A percentile compares a stretch with the other conserved stretches of the same genome.
Evolutionary conservation across 352 stramenopile genomes (phyloP).

Genomic region (Aphanomyces astaci): DNA sequence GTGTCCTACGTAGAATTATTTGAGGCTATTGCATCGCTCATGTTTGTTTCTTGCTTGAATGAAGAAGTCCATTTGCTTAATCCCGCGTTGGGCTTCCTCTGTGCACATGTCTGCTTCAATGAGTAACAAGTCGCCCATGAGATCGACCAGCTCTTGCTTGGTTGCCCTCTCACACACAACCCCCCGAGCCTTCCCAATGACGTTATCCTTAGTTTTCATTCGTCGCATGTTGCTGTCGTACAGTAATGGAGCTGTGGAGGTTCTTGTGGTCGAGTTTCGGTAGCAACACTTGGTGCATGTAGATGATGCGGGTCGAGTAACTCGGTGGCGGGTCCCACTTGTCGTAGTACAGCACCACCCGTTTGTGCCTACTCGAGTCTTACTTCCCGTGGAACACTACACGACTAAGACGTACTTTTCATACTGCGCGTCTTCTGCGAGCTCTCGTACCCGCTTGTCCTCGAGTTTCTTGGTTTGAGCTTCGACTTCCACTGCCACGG

Average conservation of each 20-base stretch:
- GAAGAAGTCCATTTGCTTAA: conserved; percentile 38
- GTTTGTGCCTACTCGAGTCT: conserved; percentile 36
- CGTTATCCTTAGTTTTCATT: not conserved
- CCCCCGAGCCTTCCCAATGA: conserved; percentile 42
- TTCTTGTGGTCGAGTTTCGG: conserved; percentile 62
- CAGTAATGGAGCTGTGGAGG: conserved; percentile 50
- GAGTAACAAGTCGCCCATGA: conserved; percentile 76
- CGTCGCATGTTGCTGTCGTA: not conserved
- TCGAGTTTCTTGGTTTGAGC: conserved; percentile 37
- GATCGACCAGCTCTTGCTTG: conserved; percentile 79
- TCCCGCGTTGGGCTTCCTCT: conserved; percentile 32
- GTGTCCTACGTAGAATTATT: not conserved
- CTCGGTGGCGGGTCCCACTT: conserved; percentile 82
- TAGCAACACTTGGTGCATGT: conserved; percentile 82
- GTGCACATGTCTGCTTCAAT: conserved; percentile 62
- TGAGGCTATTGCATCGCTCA: not conserved
- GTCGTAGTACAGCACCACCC: conserved; percentile 76
- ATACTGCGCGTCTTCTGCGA: conserved; percentile 47
- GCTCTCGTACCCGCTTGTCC: conserved; percentile 40
- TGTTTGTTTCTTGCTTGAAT: conserved; percentile 38
- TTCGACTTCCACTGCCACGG: conserved; percentile 41
- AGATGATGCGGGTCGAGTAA: conserved; percentile 55
- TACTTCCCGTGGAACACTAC: not conserved
- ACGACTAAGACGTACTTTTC: conserved; percentile 36
- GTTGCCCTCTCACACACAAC: conserved; percentile 68